phyloP scores from a whole-genome alignment of 768 basidiomycete genomes.

The Calocybe indica region DNA sequence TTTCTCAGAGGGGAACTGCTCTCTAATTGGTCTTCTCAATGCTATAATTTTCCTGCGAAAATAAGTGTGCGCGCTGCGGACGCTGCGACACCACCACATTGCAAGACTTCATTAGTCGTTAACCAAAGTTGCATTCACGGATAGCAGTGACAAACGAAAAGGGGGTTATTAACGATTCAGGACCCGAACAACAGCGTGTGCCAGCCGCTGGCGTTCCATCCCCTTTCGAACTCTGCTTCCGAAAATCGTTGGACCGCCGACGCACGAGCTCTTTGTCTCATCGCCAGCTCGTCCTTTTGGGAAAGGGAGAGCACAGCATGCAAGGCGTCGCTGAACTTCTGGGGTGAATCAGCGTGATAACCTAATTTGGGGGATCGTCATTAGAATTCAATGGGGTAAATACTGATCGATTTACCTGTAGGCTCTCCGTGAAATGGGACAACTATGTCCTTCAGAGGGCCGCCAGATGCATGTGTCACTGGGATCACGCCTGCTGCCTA shows the following conservation, averaged over 20 bases:
- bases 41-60: too few species aligned
- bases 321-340: conserved; percentile 62
- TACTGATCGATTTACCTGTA: conserved; percentile 43
- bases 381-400: background rate
- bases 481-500: conserved; percentile 94
- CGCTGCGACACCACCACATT: too few species aligned
- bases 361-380: conserved; percentile 32
- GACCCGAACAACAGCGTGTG: background rate
- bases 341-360: conserved; percentile 68
- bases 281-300: conserved; percentile 44
- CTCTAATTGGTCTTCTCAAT: too few species aligned
- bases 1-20: too few species aligned
- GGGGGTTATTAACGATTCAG: background rate
- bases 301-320: conserved; percentile 58
- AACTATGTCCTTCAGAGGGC: conserved; percentile 87
- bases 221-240: conserved; percentile 13
- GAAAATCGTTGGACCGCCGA: conserved; percentile 73
- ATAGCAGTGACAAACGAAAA: too few species aligned
- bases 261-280: conserved; percentile 62
- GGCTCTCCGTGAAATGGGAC: conserved; percentile 66
- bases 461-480: conserved; percentile 88
- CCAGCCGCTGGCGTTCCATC: background rate
- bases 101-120: too few species aligned
- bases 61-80: too few species aligned
- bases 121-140: too few species aligned